These are phyloP conservation scores for Terana coerulea DNA, from an alignment of 768 basidiomycete species.

Conservation along the genomic window DNA sequence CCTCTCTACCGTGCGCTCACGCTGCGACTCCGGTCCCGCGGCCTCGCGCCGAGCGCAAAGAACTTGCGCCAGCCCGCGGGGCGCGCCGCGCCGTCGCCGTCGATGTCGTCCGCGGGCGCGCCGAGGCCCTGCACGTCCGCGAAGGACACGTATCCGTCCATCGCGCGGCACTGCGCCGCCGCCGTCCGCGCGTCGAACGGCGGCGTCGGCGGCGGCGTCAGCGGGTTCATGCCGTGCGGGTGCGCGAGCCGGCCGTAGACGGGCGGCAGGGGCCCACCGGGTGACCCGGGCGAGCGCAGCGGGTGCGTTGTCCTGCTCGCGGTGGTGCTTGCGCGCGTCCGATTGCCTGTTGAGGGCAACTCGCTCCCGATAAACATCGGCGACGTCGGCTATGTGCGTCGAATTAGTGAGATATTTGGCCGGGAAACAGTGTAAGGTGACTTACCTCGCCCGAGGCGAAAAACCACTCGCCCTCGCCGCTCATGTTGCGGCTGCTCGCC, in stretches of 20 bases:
- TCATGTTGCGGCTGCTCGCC: constrained; percentile 27
- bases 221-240: no score
- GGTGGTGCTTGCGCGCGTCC: no score
- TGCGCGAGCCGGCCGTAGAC: not conserved
- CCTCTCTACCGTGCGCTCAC: no score
- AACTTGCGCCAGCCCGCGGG: constrained; percentile 19
- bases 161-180: constrained; percentile 48
- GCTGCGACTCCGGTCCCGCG: not conserved
- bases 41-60: constrained; percentile 1
- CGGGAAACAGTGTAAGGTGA: not conserved
- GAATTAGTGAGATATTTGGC: not conserved
- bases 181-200: constrained; percentile 63
- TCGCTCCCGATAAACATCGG: no score
- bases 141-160: constrained; percentile 68
- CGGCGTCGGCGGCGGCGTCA: constrained; percentile 34
- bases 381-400: not conserved
- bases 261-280: constrained; percentile 13
- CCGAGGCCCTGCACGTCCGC: constrained; percentile 65
- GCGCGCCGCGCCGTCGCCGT: constrained; percentile 19
- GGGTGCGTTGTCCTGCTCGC: no score
- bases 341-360: no score
- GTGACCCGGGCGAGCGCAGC: constrained; percentile 13
- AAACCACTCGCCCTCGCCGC: constrained; percentile 26
- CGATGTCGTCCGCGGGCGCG: constrained; percentile 38
- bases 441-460: constrained; percentile 19